Evolutionary conservation across 805 yeast genomes (phyloP).

Genomic region (Schizosaccharomyces osmophilus): DNA sequence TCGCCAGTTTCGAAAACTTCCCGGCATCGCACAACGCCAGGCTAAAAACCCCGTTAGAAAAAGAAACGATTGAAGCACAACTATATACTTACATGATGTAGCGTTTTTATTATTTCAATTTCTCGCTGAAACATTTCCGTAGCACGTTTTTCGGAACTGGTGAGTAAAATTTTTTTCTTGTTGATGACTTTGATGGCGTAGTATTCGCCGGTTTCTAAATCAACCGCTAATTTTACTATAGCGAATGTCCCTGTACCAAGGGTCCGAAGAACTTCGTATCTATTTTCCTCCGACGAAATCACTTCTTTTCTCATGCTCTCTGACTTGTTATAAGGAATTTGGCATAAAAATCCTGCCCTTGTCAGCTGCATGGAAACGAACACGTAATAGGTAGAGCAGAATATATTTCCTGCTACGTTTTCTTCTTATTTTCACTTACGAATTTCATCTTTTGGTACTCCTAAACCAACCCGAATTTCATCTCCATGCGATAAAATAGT

Average conservation of each 20-base stretch:
- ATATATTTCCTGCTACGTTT: not conserved
- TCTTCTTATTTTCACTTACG: not conserved
- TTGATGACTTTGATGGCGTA: not conserved
- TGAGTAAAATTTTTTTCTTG: not conserved
- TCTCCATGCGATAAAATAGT: conserved; percentile 78
- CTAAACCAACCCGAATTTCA: conserved; percentile 72
- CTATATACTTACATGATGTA: conserved; percentile 27
- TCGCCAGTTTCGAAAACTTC: conserved; percentile 69
- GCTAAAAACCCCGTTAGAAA: conserved; percentile 22
- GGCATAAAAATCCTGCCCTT: not conserved
- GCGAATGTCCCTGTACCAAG: conserved; percentile 28
- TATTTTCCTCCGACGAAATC: not conserved
- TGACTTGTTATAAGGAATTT: conserved; percentile 8
- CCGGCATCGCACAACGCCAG: conserved; percentile 58
- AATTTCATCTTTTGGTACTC: conserved; percentile 45
- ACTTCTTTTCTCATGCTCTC: not conserved
- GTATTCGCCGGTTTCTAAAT: not conserved
- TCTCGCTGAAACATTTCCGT: conserved; percentile 1
- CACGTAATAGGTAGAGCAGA: not conserved
- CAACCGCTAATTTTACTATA: not conserved
- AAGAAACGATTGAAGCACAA: conserved; percentile 19
- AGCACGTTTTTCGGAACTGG: not conserved
- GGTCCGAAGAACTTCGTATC: conserved; percentile 25
- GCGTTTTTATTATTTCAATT: not conserved
- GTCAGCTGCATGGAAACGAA: conserved; percentile 20